Conservation (phyloP, 139 green algal species). For the Ettlia oleoabundans region DNA sequence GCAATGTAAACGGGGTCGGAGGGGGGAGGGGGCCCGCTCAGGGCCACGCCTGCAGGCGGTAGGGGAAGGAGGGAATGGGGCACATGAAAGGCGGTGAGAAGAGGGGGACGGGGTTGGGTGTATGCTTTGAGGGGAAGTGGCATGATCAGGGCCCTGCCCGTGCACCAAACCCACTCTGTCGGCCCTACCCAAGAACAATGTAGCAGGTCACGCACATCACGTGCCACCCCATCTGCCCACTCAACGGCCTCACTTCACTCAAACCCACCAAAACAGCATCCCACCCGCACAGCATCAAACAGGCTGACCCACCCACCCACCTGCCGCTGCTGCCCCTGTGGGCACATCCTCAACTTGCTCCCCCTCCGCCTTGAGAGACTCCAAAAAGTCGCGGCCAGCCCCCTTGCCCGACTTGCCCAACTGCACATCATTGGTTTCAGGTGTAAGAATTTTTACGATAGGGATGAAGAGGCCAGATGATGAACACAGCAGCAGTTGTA, state of each 20-base stretch:
- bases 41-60: not conserved
- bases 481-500: not conserved
- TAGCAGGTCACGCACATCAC: too few species aligned
- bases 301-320: not conserved
- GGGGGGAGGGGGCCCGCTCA: not conserved
- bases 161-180: too few species aligned
- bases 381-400: constrained; percentile 83
- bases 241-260: too few species aligned
- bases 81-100: too few species aligned
- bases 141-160: too few species aligned
- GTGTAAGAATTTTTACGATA: too few species aligned
- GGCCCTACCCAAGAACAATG: too few species aligned
- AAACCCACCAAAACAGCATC: too few species aligned
- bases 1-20: constrained; percentile 62
- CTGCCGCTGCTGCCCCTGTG: not conserved
- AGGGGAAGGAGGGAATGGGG: not conserved
- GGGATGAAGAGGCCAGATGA: not conserved
- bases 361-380: constrained; percentile 64
- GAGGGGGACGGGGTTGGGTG: too few species aligned
- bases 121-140: too few species aligned
- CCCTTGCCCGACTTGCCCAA: constrained; percentile 90
- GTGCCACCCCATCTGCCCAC: too few species aligned
- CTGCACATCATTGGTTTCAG: constrained; percentile 64
- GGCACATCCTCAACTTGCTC: constrained; percentile 50
- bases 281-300: too few species aligned